Evolutionary conservation across 2,329 filamentous ascomycete species (phyloP), one percentile per base, ranked within the genome.

Genomic region (Rutstroemia sp.): DNA sequence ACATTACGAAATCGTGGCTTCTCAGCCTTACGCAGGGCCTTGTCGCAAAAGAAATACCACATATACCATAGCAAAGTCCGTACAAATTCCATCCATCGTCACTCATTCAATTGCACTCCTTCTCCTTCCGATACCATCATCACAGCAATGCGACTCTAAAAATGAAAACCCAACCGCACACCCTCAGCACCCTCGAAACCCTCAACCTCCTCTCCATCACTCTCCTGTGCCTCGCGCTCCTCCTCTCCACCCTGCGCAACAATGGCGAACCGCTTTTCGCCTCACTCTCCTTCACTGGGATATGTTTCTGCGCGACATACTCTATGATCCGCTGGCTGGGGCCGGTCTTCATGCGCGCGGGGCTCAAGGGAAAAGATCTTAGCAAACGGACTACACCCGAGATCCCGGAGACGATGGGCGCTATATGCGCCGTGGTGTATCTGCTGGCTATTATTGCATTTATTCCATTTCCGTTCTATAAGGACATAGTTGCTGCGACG

Each of bases 391-490:
- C 83, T 65, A 82, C 82, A 63, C 79, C 79, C 58, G 89, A 94
- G 72, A 87, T 96, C 66, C 94, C 94, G 21, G 94, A 99, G 73
- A 92, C 89, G 63, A 96, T 99, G 92, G 94, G 94, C 30, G 89
- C 90, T 57, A 82, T 99, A 25, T 95, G 89, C 69, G 94, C 92
- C 8, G 83, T 94, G 63, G 91, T 97, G 25, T 97, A 97, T 73
- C 79, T 99, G 45, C 79, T 99, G 62, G 81, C 85, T 50, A 80
- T 97, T 63, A 95, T 97, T 63, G 76, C 90, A 60, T 99, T 99
- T 71, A 91, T 97, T 57, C 94, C 94, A 0, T 96, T 96, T 72
- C 89, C 92, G 1, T 97, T 99, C 72, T 97, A 96, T 77, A 95
- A 96, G 73, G 92, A 97, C 70, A 95, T 99, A 63, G 92, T 96